Percentiles rank a stretch among this genome's conserved stretches.
Evolutionary conservation across 352 stramenopile species (phyloP).

Genomic region (Thraustochytrium sp.): DNA sequence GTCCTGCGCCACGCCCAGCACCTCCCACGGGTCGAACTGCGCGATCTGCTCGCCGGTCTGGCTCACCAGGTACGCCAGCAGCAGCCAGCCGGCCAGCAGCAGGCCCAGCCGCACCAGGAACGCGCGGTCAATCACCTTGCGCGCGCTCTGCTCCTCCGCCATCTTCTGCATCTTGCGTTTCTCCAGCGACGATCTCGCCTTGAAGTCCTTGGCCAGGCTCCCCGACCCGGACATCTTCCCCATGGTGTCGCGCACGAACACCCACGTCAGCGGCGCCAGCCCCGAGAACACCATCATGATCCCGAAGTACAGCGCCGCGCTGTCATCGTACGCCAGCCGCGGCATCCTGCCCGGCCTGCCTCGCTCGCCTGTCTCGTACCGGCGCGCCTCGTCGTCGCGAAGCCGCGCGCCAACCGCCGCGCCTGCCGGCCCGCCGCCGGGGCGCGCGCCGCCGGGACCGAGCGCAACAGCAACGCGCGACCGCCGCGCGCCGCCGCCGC

Average conservation of each 20-base stretch:
- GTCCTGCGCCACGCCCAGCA: constrained; percentile 68
- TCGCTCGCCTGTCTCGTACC: background rate
- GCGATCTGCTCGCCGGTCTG: constrained; percentile 63
- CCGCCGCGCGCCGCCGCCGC: no score
- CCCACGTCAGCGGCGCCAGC: background rate
- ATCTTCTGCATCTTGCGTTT: constrained; percentile 30
- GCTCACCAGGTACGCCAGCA: constrained; percentile 13
- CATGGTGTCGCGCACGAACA: background rate
- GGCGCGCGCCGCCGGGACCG: no score
- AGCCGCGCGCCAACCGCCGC: no score
- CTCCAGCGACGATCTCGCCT: constrained; percentile 25
- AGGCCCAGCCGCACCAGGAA: background rate
- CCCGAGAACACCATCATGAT: background rate
- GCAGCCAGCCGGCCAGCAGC: background rate
- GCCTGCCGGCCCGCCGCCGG: no score
- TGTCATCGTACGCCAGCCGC: constrained; percentile 32
- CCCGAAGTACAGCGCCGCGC: constrained; percentile 4
- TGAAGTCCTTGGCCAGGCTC: background rate
- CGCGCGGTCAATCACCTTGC: background rate
- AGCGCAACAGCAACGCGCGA: no score
- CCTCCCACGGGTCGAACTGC: constrained; percentile 78
- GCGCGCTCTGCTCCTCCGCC: background rate
- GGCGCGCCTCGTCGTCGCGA: no score
- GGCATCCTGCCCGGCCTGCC: background rate
- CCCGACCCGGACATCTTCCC: background rate